Conservation (phyloP, 768 basidiomycete species). For the Termitomyces eurrhizus region DNA sequence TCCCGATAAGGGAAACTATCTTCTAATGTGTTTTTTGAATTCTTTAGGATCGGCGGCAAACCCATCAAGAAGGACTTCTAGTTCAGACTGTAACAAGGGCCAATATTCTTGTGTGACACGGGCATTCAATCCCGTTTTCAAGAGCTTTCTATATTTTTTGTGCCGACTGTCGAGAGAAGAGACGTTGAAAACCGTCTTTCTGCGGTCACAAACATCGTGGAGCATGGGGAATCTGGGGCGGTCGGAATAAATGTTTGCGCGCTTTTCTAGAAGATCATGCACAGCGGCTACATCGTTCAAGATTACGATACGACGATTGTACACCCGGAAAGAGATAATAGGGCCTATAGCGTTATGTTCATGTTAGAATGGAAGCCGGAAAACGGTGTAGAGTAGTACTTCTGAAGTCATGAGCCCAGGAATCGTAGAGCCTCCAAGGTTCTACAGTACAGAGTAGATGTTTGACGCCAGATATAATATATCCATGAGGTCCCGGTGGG, state of each 20-base stretch:
- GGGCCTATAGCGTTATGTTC: conserved; percentile 24
- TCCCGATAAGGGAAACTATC: conserved; percentile 19
- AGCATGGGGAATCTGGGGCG: conserved; percentile 45
- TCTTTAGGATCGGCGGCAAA: conserved; percentile 26
- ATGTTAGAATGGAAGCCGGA: not conserved
- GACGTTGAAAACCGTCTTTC: conserved; percentile 39
- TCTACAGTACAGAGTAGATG: conserved; percentile 17
- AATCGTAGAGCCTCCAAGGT: conserved; percentile 26
- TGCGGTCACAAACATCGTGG: conserved; percentile 38
- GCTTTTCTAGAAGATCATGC: conserved; percentile 45
- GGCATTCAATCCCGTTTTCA: conserved; percentile 33
- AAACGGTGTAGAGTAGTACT: conserved; percentile 11
- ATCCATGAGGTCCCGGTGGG: conserved; percentile 25
- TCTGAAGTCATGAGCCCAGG: conserved; percentile 20
- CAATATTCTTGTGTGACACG: conserved; percentile 31
- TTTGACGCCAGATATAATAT: conserved; percentile 21
- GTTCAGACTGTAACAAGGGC: conserved; percentile 33
- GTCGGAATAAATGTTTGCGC: conserved; percentile 53
- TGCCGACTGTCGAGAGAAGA: conserved; percentile 34
- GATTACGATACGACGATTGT: conserved; percentile 43
- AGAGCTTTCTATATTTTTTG: conserved; percentile 35
- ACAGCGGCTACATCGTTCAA: conserved; percentile 44
- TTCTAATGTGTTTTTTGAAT: conserved; percentile 33
- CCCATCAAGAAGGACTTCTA: conserved; percentile 28
- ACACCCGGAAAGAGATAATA: conserved; percentile 44